Evolutionary conservation across 148 eudicot species (phyloP).

Genomic region (Rhododendron ferrugineum): DNA sequence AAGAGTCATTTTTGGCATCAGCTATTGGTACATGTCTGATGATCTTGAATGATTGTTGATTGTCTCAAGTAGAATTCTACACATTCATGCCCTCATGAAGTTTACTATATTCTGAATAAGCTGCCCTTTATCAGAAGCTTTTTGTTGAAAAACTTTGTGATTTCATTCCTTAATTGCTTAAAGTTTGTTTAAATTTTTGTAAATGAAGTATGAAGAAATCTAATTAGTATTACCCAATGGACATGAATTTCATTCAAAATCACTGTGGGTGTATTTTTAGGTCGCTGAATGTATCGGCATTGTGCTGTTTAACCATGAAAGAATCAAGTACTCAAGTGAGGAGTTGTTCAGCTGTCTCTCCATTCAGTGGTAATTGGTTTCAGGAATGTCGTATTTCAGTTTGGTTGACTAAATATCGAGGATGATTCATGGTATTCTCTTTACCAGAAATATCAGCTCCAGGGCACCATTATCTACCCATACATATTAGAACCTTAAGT

Average conservation of each 20-base stretch:
- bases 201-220: not conserved
- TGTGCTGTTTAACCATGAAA: slow-evolving; percentile 49
- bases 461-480: slow-evolving; percentile 56
- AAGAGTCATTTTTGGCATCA: not conserved
- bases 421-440: slow-evolving; percentile 26
- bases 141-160: too few relatives aligned
- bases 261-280: slow-evolving; percentile 11
- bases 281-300: slow-evolving; percentile 51
- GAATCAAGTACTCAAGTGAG: slow-evolving; percentile 51
- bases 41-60: not conserved
- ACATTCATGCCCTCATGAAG: not conserved
- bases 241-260: not conserved
- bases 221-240: not conserved
- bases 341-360: slow-evolving; percentile 54
- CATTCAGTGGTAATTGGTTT: slow-evolving; percentile 36
- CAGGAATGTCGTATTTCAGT: not conserved
- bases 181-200: too few relatives aligned
- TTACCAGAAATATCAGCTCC: slow-evolving; percentile 58
- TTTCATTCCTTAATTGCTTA: too few relatives aligned
- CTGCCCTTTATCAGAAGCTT: too few relatives aligned
- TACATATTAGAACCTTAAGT: slow-evolving; percentile 58
- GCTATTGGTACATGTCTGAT: not conserved
- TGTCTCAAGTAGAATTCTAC: not conserved
- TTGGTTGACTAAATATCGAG: too few relatives aligned
- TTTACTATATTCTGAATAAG: too few relatives aligned